These are phyloP conservation scores for Talaromyces nanjingensis DNA, from an alignment of 495 filamentous ascomycete species.

Conservation along the genomic window DNA sequence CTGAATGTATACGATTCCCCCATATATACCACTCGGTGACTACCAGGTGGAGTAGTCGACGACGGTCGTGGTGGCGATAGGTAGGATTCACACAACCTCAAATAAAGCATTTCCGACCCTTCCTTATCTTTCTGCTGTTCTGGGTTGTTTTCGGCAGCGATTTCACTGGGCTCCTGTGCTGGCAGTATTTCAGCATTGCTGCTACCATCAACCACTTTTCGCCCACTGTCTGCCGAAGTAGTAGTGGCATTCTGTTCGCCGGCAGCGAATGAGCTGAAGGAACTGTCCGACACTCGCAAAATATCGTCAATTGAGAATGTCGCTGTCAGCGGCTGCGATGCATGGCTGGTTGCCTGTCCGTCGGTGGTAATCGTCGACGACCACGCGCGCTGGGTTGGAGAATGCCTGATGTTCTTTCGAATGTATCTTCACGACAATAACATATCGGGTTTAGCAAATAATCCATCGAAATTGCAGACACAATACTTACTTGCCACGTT, in stretches of 20 bases:
- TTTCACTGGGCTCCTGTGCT: neutral
- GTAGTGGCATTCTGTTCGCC: conserved; percentile 3
- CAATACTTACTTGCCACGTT: neutral
- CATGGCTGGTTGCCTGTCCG: neutral
- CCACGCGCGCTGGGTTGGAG: conserved; percentile 1
- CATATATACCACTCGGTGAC: conserved; percentile 4
- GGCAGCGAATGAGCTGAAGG: neutral
- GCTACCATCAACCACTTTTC: neutral
- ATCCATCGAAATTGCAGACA: too few species aligned
- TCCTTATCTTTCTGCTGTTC: neutral
- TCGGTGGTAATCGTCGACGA: conserved; percentile 1
- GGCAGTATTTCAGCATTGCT: neutral
- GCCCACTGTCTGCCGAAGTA: neutral
- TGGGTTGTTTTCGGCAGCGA: neutral
- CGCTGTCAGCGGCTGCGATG: conserved; percentile 1
- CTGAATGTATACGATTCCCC: conserved; percentile 8
- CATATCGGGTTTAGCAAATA: too few species aligned
- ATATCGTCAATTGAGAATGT: conserved; percentile 7
- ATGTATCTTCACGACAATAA: neutral
- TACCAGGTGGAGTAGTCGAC: neutral
- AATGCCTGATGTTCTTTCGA: conserved; percentile 3
- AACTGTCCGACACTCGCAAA: conserved; percentile 2
- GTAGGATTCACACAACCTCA: conserved; percentile 4
- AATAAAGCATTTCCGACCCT: conserved; percentile 6
- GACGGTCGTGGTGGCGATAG: neutral